Conservation (phyloP, 495 filamentous ascomycete genomes). For the Aspergillus olivimuriae region DNA sequence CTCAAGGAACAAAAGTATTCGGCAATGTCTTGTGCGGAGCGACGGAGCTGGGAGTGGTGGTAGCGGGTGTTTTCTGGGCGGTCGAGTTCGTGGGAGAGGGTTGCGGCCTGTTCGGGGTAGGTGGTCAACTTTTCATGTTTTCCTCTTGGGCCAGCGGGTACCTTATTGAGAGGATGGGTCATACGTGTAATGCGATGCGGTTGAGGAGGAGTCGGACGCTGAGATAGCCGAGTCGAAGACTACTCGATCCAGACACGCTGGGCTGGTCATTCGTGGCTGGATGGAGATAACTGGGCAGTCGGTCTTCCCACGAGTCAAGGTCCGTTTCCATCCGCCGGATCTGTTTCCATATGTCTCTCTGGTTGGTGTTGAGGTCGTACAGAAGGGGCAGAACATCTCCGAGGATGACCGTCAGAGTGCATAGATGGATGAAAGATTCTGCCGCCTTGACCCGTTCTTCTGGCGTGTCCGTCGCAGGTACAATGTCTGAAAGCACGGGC, state of each 20-base stretch:
- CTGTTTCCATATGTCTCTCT: slow-evolving; percentile 13
- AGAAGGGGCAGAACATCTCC: slow-evolving; percentile 29
- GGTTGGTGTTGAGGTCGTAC: slow-evolving; percentile 18
- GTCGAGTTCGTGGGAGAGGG: slow-evolving; percentile 5
- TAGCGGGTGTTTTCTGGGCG: slow-evolving; percentile 11
- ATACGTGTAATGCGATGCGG: slow-evolving; percentile 20
- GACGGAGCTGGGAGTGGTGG: slow-evolving; percentile 20
- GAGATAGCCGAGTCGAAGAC: slow-evolving; percentile 26
- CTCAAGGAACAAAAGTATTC: slow-evolving; percentile 16
- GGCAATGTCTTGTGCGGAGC: slow-evolving; percentile 21
- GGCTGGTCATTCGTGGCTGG: slow-evolving; percentile 10
- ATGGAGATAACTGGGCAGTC: slow-evolving; percentile 11
- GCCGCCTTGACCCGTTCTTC: slow-evolving; percentile 10
- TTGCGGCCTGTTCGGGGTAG: slow-evolving; percentile 7
- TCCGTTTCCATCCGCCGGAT: slow-evolving; percentile 14
- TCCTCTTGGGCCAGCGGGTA: neutral
- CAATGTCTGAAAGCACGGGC: slow-evolving; percentile 13
- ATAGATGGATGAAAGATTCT: slow-evolving; percentile 26
- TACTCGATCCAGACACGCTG: slow-evolving; percentile 21
- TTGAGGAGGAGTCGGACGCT: slow-evolving; percentile 23
- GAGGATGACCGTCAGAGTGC: slow-evolving; percentile 29
- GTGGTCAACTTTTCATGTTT: no score
- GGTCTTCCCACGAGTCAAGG: slow-evolving; percentile 24
- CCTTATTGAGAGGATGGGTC: neutral
- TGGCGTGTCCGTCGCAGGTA: slow-evolving; percentile 1